Conservation (phyloP, 768 basidiomycete species). For the Leccinum fibrillosum region DNA sequence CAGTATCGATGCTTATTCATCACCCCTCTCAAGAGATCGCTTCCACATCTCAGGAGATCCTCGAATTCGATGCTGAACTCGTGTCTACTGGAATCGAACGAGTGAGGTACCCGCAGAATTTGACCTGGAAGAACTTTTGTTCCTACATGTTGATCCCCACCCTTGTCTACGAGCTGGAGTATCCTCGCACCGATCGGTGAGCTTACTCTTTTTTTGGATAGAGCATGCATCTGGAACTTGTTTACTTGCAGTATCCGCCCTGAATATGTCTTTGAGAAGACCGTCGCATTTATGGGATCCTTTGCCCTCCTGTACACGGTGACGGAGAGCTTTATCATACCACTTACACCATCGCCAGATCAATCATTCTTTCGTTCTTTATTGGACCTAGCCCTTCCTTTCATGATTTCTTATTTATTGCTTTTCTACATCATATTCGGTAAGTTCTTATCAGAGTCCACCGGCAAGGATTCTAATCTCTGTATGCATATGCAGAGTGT, state of each 20-base stretch:
- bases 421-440: conserved; percentile 86
- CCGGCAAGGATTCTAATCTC: conserved; percentile 1
- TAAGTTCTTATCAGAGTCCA: conserved; percentile 24
- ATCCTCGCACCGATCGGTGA: conserved; percentile 83
- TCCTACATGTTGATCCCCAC: conserved; percentile 88
- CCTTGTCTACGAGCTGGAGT: conserved; percentile 94
- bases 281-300: conserved; percentile 89
- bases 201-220: conserved; percentile 17
- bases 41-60: conserved; percentile 68
- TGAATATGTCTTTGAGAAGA: conserved; percentile 52
- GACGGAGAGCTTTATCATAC: conserved; percentile 92
- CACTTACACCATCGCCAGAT: conserved; percentile 64
- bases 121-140: conserved; percentile 77
- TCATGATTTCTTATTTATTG: conserved; percentile 89
- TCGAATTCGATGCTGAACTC: conserved; percentile 75
- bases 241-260: conserved; percentile 39
- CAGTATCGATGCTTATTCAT: conserved; percentile 50
- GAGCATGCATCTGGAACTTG: not conserved
- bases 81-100: conserved; percentile 62
- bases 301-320: conserved; percentile 92
- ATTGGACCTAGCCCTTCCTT: conserved; percentile 86
- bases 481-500: conserved; percentile 56
- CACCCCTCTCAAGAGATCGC: conserved; percentile 69
- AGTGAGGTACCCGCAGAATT: conserved; percentile 81
- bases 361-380: conserved; percentile 74